Percentiles rank a stretch among this genome's conserved stretches.
Evolutionary conservation across 2,329 filamentous ascomycete species (phyloP).

Genomic region (Apiospora rasikravindrae): DNA sequence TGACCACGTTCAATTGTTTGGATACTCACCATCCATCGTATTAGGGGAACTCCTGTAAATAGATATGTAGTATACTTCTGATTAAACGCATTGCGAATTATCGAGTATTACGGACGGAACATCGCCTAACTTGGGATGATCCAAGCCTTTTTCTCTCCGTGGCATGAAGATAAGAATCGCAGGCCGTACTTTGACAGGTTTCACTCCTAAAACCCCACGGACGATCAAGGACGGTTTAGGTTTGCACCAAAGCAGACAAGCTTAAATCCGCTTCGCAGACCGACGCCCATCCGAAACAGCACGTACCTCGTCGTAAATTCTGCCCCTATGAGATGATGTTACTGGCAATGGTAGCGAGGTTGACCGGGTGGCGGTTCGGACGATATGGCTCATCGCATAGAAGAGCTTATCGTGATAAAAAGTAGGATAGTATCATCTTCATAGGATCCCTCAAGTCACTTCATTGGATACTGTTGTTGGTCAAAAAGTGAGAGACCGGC

Average conservation of each 20-base stretch:
- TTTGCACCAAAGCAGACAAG: constrained; percentile 1
- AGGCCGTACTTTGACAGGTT: constrained; percentile 7
- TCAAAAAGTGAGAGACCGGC: no score
- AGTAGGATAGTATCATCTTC: background rate
- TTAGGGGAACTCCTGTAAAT: background rate
- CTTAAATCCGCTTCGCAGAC: background rate
- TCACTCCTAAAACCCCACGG: constrained; percentile 14
- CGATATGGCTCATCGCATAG: background rate
- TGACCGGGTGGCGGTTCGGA: background rate
- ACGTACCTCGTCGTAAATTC: background rate
- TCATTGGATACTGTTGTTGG: background rate
- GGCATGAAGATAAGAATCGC: background rate
- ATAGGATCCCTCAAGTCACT: background rate
- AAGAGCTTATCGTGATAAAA: background rate
- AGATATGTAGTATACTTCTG: background rate
- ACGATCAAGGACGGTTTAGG: background rate
- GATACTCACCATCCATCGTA: background rate
- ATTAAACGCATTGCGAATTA: background rate
- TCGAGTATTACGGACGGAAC: background rate
- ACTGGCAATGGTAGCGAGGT: background rate
- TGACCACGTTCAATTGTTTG: background rate
- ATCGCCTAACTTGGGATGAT: background rate
- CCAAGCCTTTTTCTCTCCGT: background rate
- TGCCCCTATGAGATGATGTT: background rate
- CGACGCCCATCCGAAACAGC: background rate